These are phyloP conservation scores for Phanerochaete carnosa DNA, from an alignment of 768 basidiomycete species.

Conservation along the genomic window DNA sequence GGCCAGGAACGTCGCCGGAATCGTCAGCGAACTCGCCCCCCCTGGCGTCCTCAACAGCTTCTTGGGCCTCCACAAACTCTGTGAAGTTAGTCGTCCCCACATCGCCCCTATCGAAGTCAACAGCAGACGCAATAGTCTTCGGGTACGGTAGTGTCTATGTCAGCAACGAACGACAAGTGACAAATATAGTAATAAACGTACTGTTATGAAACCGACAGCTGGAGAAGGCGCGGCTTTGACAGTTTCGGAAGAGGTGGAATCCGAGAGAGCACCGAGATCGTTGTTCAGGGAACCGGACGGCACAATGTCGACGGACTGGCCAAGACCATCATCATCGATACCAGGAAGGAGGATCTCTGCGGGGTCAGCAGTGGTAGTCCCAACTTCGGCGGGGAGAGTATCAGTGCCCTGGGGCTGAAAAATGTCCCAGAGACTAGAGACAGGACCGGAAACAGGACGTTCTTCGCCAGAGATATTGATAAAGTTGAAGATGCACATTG, in stretches of 20 bases:
- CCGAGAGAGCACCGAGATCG: background rate
- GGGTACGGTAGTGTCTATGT: background rate
- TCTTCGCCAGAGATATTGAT: too few species aligned
- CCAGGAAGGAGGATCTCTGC: too few species aligned
- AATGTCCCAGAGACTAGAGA: too few species aligned
- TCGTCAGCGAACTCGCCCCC: too few species aligned
- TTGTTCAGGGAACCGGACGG: background rate
- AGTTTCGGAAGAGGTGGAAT: background rate
- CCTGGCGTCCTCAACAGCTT: background rate
- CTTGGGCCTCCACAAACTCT: background rate
- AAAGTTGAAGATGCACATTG: too few species aligned
- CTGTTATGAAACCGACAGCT: background rate
- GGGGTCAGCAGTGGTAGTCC: too few species aligned
- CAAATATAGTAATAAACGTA: background rate
- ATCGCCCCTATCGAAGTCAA: too few species aligned
- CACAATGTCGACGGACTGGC: background rate
- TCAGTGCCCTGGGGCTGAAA: too few species aligned
- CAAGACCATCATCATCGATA: background rate
- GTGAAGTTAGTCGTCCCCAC: too few species aligned
- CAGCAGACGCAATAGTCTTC: background rate
- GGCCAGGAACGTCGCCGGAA: too few species aligned
- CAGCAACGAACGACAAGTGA: background rate
- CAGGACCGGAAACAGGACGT: too few species aligned
- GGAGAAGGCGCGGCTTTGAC: background rate
- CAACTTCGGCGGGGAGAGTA: too few species aligned